phyloP scores from a whole-genome alignment of 164 flowering plant species.

The Cinnamomum micranthum region DNA sequence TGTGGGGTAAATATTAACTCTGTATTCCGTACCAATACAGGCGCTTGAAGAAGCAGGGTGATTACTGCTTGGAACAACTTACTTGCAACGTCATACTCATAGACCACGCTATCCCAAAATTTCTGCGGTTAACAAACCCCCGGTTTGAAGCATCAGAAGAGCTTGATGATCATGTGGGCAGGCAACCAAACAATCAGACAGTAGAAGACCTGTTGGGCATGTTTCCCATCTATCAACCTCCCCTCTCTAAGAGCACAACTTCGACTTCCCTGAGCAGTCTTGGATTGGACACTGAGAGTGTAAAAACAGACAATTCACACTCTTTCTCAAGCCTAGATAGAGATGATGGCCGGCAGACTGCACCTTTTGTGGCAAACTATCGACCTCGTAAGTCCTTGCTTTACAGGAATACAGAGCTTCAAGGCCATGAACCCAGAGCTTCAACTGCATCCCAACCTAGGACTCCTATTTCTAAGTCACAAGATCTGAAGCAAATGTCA shows the following conservation, averaged over 20 bases:
- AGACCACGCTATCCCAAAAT: slow-evolving; percentile 33
- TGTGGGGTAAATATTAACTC: too few species aligned
- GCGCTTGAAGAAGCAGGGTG: slow-evolving; percentile 29
- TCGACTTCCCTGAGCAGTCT: slow-evolving; percentile 18
- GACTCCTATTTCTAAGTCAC: slow-evolving; percentile 15
- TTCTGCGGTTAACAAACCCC: slow-evolving; percentile 14
- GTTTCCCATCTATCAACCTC: slow-evolving; percentile 1
- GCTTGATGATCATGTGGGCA: background rate
- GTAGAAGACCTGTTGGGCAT: slow-evolving; percentile 13
- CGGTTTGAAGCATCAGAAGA: background rate
- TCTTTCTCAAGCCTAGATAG: slow-evolving; percentile 14
- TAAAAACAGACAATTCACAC: slow-evolving; percentile 11
- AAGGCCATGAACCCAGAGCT: background rate
- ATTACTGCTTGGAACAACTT: slow-evolving; percentile 25
- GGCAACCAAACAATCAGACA: slow-evolving; percentile 7
- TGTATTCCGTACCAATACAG: slow-evolving; percentile 15
- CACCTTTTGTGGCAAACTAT: slow-evolving; percentile 2
- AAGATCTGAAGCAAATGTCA: slow-evolving; percentile 9
- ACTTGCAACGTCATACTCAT: slow-evolving; percentile 27
- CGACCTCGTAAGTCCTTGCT: slow-evolving; percentile 1
- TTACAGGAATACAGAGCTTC: slow-evolving; percentile 12
- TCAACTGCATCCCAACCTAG: background rate
- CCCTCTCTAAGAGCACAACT: slow-evolving; percentile 1
- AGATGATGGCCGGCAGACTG: slow-evolving; percentile 4
- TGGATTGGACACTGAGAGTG: slow-evolving; percentile 16